These are phyloP conservation scores for Cyclotella distinguenda DNA, from an alignment of 108 stramenopile species.

Conservation along the genomic window DNA sequence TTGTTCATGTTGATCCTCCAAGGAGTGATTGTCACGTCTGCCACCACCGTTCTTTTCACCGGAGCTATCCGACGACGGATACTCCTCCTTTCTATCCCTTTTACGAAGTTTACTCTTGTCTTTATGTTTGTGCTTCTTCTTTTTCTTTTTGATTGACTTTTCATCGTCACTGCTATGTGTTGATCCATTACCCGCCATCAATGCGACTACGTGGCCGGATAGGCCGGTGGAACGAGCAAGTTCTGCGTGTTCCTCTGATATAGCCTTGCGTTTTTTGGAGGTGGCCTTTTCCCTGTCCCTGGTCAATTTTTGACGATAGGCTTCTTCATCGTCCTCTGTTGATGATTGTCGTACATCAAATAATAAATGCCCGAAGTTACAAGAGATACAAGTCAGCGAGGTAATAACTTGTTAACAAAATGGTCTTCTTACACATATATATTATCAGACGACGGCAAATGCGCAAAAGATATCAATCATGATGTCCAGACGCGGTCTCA, in stretches of 20 bases:
- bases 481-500: neutral
- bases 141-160: constrained; percentile 33
- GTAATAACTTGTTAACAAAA: neutral
- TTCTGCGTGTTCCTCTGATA: constrained; percentile 50
- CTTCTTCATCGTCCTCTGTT: constrained; percentile 42
- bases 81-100: constrained; percentile 11
- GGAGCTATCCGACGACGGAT: neutral
- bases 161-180: neutral
- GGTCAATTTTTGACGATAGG: constrained; percentile 28
- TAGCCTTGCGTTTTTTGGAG: constrained; percentile 44
- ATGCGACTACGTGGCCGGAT: constrained; percentile 53
- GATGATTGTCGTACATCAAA: neutral
- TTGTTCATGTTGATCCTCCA: neutral
- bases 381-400: neutral
- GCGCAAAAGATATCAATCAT: neutral
- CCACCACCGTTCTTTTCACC: neutral
- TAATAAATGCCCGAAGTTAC: neutral
- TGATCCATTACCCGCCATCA: constrained; percentile 43
- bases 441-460: neutral
- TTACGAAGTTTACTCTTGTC: constrained; percentile 34
- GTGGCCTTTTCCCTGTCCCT: constrained; percentile 39
- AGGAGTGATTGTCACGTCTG: neutral
- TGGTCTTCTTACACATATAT: neutral
- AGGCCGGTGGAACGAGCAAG: constrained; percentile 46
- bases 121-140: constrained; percentile 28